A percentile compares a stretch with the other conserved stretches of the same genome.
phyloP scores from a whole-genome alignment of 108 stramenopile species.

The Mayamaea pseudoterrestris region DNA sequence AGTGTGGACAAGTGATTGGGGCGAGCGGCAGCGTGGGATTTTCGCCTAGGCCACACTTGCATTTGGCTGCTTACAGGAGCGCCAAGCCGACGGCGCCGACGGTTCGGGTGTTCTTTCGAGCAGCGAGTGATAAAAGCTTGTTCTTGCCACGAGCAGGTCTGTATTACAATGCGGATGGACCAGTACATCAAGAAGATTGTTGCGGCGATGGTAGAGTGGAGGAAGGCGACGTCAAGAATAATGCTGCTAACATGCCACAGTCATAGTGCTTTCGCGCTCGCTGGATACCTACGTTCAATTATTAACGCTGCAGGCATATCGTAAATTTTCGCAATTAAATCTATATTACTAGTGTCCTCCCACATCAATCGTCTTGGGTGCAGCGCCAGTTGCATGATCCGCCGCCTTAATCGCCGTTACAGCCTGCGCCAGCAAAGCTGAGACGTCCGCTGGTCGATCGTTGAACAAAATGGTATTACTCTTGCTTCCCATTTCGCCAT shows the following conservation, averaged over 20 bases:
- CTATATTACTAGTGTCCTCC: no score
- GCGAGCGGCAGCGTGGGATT: constrained; percentile 71
- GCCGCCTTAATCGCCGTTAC: constrained; percentile 51
- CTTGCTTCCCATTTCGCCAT: constrained; percentile 91
- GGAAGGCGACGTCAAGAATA: no score
- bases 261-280: no score
- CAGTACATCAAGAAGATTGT: no score
- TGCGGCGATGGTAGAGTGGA: no score
- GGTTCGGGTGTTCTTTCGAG: constrained; percentile 49
- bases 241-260: no score
- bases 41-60: constrained; percentile 71
- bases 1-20: constrained; percentile 55
- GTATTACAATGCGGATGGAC: background rate
- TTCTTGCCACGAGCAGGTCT: background rate
- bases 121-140: background rate
- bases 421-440: constrained; percentile 73
- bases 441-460: constrained; percentile 85
- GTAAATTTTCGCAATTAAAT: no score
- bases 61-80: constrained; percentile 63
- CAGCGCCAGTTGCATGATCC: no score
- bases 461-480: constrained; percentile 96
- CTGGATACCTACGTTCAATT: no score
- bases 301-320: no score
- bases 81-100: constrained; percentile 38
- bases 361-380: no score